Conservation (phyloP, 116 monocot species). For the Iris pallida region DNA sequence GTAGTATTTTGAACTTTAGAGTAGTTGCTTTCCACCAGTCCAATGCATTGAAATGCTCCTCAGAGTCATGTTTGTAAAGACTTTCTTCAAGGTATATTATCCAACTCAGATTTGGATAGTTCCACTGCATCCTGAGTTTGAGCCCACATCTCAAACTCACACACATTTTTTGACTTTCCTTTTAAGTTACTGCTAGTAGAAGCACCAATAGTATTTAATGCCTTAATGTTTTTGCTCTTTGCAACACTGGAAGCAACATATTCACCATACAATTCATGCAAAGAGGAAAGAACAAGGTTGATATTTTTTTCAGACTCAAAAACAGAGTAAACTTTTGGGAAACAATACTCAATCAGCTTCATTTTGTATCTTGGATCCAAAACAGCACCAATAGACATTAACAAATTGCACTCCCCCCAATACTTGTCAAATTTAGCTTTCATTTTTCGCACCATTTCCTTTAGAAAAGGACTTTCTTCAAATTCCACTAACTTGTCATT, state of each 20-base stretch:
- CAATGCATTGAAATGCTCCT: background rate
- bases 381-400: background rate
- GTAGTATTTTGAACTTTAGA: background rate
- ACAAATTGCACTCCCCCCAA: background rate
- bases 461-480: background rate
- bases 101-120: background rate
- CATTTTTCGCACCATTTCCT: background rate
- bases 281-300: background rate
- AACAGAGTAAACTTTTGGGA: background rate
- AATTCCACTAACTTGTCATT: background rate
- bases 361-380: slow-evolving; percentile 4
- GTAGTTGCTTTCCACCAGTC: background rate
- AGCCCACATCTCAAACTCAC: background rate
- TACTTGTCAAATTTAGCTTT: slow-evolving; percentile 2
- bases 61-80: background rate
- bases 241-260: background rate
- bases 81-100: background rate
- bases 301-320: background rate
- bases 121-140: background rate
- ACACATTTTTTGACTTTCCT: background rate
- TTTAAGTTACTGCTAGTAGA: background rate
- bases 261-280: background rate
- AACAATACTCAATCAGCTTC: background rate
- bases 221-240: no score
- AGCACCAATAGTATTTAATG: background rate